Evolutionary conservation across 2,329 filamentous ascomycete genomes (phyloP), one percentile per base, ranked within the genome.

Genomic region (Tricladium varicosporioides): DNA sequence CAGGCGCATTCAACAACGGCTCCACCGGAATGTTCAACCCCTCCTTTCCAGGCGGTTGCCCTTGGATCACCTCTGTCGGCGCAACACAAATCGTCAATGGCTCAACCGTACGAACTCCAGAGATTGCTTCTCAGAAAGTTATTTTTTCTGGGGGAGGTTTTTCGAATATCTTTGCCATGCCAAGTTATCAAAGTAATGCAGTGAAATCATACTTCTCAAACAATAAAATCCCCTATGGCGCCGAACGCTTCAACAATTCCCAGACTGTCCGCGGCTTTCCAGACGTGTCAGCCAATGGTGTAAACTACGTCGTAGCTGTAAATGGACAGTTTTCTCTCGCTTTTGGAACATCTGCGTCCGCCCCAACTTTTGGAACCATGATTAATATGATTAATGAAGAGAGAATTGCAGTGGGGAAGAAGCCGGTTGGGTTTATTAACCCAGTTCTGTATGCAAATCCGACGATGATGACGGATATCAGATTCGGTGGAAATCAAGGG

Each of bases 91-190:
- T 76, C 51, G 69, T 72, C 15, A 74, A 73, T 13, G 73, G 75
- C 3, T 61, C 59, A 2, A 60, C 60, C 7, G 61, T 65, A 10
- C 56, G 43, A 32, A 68, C 66, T 2, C 69, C 75, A 0, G 77
- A 80, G 61, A 70, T 72, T 22, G 77, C 78, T 5, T 78, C 77
- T 53, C 71, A 79, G 60, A 74, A 72, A 2, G 71, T 95, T 74
- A 82, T 95, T 69, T 91, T 92, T 76, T 87, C 82, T 18, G 85
- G 86, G 14, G 76, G 85, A 57, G 89, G 93, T 68, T 94, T 92
- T 69, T 85, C 86, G 16, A 76, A 63, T 77, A 79, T 69, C 65
- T 78, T 48, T 76, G 76, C 5, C 0, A 66, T 78, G 15, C 79
- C 80, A 0, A 63, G 67, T 9, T 82, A 81, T 66, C 80, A 82